Percentiles rank a stretch among this genome's conserved stretches.
These are phyloP conservation scores for Lignosus rhinocerotis DNA, from an alignment of 1,284 basidiomycete genomes.

Conservation along the genomic window DNA sequence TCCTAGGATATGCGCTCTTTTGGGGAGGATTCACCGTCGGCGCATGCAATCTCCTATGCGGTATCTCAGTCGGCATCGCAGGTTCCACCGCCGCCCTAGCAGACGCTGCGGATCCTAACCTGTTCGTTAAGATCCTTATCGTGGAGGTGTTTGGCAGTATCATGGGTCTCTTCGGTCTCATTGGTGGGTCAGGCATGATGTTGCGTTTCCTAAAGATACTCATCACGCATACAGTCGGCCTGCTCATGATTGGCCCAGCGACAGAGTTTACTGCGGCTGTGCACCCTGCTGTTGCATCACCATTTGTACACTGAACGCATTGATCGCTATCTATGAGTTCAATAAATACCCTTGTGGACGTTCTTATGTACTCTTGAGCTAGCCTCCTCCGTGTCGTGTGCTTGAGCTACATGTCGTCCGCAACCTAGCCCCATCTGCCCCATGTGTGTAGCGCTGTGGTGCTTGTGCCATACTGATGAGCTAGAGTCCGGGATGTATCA, in stretches of 20 bases:
- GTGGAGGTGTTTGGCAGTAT: slow-evolving; percentile 95
- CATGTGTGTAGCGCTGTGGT: too few relatives aligned
- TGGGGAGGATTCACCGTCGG: slow-evolving; percentile 94
- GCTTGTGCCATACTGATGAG: too few relatives aligned
- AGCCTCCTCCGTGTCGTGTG: neutral
- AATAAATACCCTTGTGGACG: slow-evolving; percentile 14
- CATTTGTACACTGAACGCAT: slow-evolving; percentile 31
- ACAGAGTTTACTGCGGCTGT: slow-evolving; percentile 49
- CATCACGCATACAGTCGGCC: slow-evolving; percentile 49
- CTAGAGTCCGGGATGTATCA: too few relatives aligned
- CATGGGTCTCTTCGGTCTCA: slow-evolving; percentile 88
- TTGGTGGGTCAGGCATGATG: slow-evolving; percentile 60
- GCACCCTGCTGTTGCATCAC: slow-evolving; percentile 31
- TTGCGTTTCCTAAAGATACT: neutral
- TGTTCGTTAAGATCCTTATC: slow-evolving; percentile 94
- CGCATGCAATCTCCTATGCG: slow-evolving; percentile 90
- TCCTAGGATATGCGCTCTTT: slow-evolving; percentile 84
- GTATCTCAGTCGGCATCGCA: slow-evolving; percentile 87
- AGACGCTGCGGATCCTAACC: slow-evolving; percentile 88
- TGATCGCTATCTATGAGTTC: slow-evolving; percentile 3
- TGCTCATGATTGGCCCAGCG: slow-evolving; percentile 65
- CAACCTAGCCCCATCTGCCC: too few relatives aligned
- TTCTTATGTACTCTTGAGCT: neutral
- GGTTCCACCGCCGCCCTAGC: slow-evolving; percentile 91
- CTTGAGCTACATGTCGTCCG: too few relatives aligned